These are phyloP conservation scores for Clohesyomyces aquaticus DNA, from an alignment of 495 filamentous ascomycete genomes.

Conservation along the genomic window DNA sequence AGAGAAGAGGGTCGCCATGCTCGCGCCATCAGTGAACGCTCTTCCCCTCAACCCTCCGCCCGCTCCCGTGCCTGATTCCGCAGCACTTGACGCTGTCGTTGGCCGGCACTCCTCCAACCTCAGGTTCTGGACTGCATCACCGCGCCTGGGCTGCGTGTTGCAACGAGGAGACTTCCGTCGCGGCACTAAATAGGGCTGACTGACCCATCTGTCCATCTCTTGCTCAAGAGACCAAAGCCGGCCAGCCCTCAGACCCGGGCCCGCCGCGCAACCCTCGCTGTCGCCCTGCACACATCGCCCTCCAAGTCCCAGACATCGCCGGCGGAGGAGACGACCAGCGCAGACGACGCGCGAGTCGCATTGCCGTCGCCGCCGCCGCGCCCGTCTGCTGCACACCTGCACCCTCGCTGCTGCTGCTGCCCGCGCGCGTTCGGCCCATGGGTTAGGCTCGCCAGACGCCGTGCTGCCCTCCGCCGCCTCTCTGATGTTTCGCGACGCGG, in stretches of 20 bases:
- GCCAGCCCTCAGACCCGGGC: not conserved
- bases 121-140: slow-evolving; percentile 2
- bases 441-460: not conserved
- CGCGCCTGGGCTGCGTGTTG: slow-evolving; percentile 9
- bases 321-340: not conserved
- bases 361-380: not conserved
- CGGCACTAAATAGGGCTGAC: slow-evolving; percentile 26
- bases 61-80: not conserved
- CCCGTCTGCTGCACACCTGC: too few species aligned
- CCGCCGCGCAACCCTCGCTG: slow-evolving; percentile 5
- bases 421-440: not conserved
- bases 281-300: not conserved
- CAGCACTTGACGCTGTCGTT: too few species aligned
- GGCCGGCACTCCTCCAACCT: slow-evolving; percentile 1
- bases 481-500: slow-evolving; percentile 35
- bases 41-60: not conserved
- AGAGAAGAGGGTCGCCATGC: not conserved
- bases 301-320: not conserved
- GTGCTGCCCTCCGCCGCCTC: not conserved
- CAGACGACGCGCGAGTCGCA: not conserved
- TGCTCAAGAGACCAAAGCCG: slow-evolving; percentile 14
- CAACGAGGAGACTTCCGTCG: slow-evolving; percentile 12
- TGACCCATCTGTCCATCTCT: slow-evolving; percentile 10
- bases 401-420: not conserved
- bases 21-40: not conserved